Conservation (phyloP, 106 monocot species). For the Agapanthus africanus region DNA sequence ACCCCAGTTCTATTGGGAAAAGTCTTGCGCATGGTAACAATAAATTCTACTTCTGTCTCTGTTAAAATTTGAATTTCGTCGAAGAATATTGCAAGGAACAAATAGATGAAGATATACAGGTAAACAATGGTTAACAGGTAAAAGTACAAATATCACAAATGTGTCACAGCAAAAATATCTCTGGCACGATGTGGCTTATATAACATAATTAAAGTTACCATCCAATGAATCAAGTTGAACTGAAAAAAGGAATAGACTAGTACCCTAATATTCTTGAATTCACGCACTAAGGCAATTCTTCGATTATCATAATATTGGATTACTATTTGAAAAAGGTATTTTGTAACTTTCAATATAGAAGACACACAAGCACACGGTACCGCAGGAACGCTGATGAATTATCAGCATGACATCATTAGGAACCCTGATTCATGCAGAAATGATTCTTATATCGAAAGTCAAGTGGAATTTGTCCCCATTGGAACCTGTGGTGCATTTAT, state of each 20-base stretch:
- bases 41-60: background rate
- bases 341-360: background rate
- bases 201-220: background rate
- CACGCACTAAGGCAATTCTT: background rate
- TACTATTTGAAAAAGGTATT: background rate
- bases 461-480: background rate
- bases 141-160: background rate
- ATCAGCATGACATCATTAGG: background rate
- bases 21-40: background rate
- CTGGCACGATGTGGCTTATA: background rate
- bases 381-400: background rate
- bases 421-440: background rate
- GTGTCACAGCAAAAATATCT: background rate
- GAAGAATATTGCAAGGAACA: slow-evolving; percentile 1
- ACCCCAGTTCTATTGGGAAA: too few species aligned
- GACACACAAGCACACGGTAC: too few species aligned
- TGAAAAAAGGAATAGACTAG: background rate
- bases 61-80: background rate
- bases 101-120: background rate
- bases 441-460: background rate
- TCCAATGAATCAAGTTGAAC: background rate
- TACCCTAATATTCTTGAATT: background rate
- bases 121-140: background rate
- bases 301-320: background rate
- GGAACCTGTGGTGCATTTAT: background rate